These are phyloP conservation scores for Citrus hindsii DNA, from an alignment of 345 rosid species.

Conservation along the genomic window DNA sequence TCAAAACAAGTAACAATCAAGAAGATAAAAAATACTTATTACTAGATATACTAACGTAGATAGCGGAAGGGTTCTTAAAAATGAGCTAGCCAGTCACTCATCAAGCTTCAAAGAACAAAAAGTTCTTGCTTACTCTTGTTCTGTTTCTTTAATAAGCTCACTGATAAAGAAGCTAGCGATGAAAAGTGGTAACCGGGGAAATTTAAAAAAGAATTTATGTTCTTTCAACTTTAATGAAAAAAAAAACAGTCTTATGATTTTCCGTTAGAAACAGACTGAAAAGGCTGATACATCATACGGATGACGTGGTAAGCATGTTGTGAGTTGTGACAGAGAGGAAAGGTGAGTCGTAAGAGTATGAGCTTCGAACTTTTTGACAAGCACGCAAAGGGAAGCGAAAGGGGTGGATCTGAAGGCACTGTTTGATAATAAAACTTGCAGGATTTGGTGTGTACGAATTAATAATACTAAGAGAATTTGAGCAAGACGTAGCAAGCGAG, in stretches of 20 bases:
- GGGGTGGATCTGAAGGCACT: slow-evolving; percentile 11
- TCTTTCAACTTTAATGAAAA: not conserved
- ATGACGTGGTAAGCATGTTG: no score
- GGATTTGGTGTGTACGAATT: not conserved
- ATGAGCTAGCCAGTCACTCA: not conserved
- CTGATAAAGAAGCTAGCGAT: not conserved
- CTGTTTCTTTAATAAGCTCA: not conserved
- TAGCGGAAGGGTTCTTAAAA: not conserved
- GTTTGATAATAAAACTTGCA: not conserved
- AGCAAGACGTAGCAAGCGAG: slow-evolving; percentile 5
- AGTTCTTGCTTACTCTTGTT: not conserved
- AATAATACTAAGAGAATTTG: not conserved
- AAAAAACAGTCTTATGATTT: not conserved
- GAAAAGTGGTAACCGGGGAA: not conserved
- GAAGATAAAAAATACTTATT: no score
- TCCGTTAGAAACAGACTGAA: not conserved
- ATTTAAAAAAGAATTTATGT: not conserved
- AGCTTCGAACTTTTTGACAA: slow-evolving; percentile 24
- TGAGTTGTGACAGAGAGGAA: no score
- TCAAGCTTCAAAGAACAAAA: not conserved
- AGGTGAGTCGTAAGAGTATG: not conserved
- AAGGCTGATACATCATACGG: not conserved
- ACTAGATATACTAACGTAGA: not conserved
- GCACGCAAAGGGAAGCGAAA: slow-evolving; percentile 53
- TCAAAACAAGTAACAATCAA: not conserved